Base-by-base conservation (phyloP, 306 rosid genomes). In the Cyamopsis tetragonoloba region DNA sequence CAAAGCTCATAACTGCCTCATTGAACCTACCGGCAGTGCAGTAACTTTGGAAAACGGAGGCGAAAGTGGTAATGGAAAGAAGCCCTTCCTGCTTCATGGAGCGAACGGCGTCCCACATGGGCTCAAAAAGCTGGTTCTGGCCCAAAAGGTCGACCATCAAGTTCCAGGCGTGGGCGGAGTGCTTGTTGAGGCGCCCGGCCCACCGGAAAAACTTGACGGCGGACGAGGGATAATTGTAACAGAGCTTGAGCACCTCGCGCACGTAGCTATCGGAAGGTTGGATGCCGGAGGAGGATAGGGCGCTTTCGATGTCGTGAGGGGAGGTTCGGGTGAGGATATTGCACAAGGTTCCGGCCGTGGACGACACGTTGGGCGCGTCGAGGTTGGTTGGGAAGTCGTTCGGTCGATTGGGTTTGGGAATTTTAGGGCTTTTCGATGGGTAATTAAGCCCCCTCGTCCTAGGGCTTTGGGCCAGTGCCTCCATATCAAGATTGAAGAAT, bases 201-300 rank as follows among this genome's bases (percentile, higher is more conserved):
- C 93, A 89, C 0, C 87, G 84, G 71, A 89, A 89, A 58, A 89
- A 86, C 77, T 87, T 89, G 62, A 89, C 71, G 22, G 91, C 91
- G 1, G 91, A 83, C 18, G 81, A 81, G 0, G 93, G 93, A 43
- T 77, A 68, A n/a, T 76, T 71, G 65, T 87, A 87, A 6, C 85
- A 84, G 24, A 79, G 72, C 30, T 68, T 75, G 4, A 89, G 80
- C 34, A 89, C 91, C 74, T 81, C 84, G 4, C 64, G 41, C 5
- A 79, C 78, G 13, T 70, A 31, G 2, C 87, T 86, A 0, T 77
- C 61, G 0, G 88, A 75, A 11, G 87, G 89, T 2, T 32, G 28
- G 12, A 89, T 68, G 27, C 82, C 82, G 4, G 86, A 74, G 50
- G 85, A 66, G 1, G 83, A 42, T 41, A 89, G 88, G 2, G 83